These are phyloP conservation scores for Aspergillus unguis DNA, from an alignment of 2,329 filamentous ascomycete species.

Conservation along the genomic window DNA sequence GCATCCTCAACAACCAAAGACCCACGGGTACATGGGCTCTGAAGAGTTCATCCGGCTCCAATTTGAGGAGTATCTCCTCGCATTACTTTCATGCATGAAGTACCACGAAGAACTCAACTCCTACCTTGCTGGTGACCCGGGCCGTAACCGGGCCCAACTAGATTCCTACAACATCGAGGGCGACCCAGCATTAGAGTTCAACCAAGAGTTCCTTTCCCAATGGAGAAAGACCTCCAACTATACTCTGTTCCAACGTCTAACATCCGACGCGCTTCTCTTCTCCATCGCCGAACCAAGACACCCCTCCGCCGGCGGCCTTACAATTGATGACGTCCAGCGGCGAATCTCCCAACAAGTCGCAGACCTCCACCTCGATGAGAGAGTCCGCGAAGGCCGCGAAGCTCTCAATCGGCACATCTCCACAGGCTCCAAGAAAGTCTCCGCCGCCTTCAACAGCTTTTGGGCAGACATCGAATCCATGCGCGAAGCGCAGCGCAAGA, in stretches of 20 bases:
- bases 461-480: conserved; percentile 87
- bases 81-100: conserved; percentile 82
- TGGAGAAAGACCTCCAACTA: conserved; percentile 92
- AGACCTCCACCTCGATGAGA: conserved; percentile 89
- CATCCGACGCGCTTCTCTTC: conserved; percentile 78
- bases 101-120: conserved; percentile 68
- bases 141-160: conserved; percentile 49
- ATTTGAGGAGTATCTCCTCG: conserved; percentile 93
- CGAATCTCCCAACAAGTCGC: conserved; percentile 87
- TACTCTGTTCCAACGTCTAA: conserved; percentile 75
- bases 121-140: conserved; percentile 46
- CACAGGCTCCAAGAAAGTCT: conserved; percentile 82
- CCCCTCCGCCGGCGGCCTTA: conserved; percentile 86
- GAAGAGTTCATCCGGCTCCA: conserved; percentile 97
- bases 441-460: conserved; percentile 78
- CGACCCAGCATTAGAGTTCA: conserved; percentile 82
- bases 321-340: conserved; percentile 90
- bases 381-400: conserved; percentile 77
- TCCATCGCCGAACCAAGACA: conserved; percentile 92
- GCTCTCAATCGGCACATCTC: conserved; percentile 85
- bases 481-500: conserved; percentile 67
- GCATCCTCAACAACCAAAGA: conserved; percentile 86
- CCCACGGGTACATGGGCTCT: conserved; percentile 88
- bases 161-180: conserved; percentile 65
- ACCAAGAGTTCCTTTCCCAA: conserved; percentile 75